phyloP scores from a whole-genome alignment of 164 flowering plant genomes.

The Tetrastigma voinierianum region DNA sequence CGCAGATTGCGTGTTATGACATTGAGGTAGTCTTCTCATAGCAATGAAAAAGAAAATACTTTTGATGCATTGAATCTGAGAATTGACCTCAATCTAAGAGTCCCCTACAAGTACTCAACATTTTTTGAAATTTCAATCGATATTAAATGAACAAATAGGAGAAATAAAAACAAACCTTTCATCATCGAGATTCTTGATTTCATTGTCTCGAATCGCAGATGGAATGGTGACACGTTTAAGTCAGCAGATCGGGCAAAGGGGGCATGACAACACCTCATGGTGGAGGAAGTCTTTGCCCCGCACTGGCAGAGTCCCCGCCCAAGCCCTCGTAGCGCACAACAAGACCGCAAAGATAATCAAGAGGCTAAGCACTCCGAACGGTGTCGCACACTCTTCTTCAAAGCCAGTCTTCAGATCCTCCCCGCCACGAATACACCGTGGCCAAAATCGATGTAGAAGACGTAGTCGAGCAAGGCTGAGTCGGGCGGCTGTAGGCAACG shows the following conservation, averaged over 20 bases:
- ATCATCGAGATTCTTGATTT: slow-evolving; percentile 88
- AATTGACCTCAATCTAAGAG: neutral
- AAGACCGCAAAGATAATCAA: too few relatives aligned
- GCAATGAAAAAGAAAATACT: too few relatives aligned
- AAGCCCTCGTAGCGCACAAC: too few relatives aligned
- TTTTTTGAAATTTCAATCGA: neutral
- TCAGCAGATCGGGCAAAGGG: slow-evolving; percentile 88
- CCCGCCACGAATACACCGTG: too few relatives aligned
- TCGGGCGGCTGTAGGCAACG: too few relatives aligned
- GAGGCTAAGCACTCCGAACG: too few relatives aligned
- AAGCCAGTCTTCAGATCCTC: too few relatives aligned
- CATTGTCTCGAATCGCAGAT: slow-evolving; percentile 92
- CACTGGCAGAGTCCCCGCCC: slow-evolving; percentile 99
- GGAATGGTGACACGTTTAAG: slow-evolving; percentile 94
- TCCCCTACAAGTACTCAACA: neutral
- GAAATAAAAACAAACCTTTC: slow-evolving; percentile 54
- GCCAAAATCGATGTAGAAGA: too few relatives aligned
- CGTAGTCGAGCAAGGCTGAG: too few relatives aligned
- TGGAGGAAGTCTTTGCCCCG: slow-evolving; percentile 98
- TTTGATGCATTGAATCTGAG: neutral
- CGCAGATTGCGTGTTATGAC: too few relatives aligned
- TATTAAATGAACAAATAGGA: neutral
- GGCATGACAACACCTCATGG: slow-evolving; percentile 97
- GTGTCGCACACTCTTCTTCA: too few relatives aligned
- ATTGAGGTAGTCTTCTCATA: too few relatives aligned